Conservation (phyloP, 1,139 yeast genomes). For the Blastobotrys capitulatus region DNA sequence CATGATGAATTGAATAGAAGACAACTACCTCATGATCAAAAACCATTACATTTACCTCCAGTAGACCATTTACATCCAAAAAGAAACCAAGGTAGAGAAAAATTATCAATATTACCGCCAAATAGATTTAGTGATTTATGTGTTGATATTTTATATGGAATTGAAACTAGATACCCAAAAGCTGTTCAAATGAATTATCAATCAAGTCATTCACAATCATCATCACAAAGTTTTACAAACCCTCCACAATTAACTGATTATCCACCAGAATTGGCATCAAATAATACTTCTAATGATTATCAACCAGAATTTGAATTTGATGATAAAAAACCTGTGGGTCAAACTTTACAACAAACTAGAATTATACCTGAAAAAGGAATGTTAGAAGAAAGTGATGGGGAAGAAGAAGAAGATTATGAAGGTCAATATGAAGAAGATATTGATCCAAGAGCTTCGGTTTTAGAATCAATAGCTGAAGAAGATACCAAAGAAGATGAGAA, state of each 20-base stretch:
- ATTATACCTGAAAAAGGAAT: constrained; percentile 31
- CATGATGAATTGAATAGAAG: constrained; percentile 85
- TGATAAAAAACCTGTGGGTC: constrained; percentile 11
- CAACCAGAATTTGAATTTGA: background rate
- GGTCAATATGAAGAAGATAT: background rate
- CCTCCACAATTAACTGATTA: too few relatives aligned
- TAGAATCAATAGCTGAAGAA: constrained; percentile 9
- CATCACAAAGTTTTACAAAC: background rate
- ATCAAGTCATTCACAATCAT: background rate
- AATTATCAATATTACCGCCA: constrained; percentile 78
- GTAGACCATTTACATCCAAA: constrained; percentile 67
- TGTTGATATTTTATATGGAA: constrained; percentile 82
- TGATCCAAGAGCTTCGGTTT: background rate
- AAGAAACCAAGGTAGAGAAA: constrained; percentile 92
- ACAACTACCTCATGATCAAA: constrained; percentile 34
- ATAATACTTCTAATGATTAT: too few relatives aligned
- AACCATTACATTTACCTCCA: constrained; percentile 25
- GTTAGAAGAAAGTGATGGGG: constrained; percentile 28
- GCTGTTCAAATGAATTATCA: constrained; percentile 1
- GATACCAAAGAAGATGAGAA: constrained; percentile 3
- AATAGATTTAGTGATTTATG: constrained; percentile 84
- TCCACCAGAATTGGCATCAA: too few relatives aligned
- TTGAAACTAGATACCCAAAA: constrained; percentile 54
- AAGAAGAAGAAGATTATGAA: constrained; percentile 16
- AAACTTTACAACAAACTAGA: constrained; percentile 22